These are phyloP conservation scores for Skeletonema grethae DNA, from an alignment of 108 stramenopile genomes.

Conservation along the genomic window DNA sequence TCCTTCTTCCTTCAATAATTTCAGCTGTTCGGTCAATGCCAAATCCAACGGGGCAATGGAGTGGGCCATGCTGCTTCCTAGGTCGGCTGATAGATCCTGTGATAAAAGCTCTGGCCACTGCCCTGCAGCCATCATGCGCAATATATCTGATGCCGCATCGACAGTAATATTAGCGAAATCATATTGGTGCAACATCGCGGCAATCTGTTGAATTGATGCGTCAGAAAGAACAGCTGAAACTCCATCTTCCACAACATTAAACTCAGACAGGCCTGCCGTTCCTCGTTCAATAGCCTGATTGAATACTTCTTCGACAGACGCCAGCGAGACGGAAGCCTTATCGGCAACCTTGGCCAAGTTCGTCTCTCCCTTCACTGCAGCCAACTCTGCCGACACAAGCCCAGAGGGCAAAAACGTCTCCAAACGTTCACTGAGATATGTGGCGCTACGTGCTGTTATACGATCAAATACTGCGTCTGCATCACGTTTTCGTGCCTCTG, in stretches of 20 bases:
- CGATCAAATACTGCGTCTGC: constrained; percentile 70
- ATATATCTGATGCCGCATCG: constrained; percentile 60
- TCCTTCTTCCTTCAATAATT: constrained; percentile 82
- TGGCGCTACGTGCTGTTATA: constrained; percentile 62
- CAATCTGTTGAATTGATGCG: constrained; percentile 68
- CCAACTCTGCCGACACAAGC: constrained; percentile 64
- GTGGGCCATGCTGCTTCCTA: constrained; percentile 72
- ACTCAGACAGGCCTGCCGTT: constrained; percentile 40
- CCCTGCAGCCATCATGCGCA: constrained; percentile 75
- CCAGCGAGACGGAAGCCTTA: constrained; percentile 67
- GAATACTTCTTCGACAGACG: constrained; percentile 65
- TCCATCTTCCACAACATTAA: constrained; percentile 47
- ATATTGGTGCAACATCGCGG: constrained; percentile 72
- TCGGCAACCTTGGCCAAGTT: constrained; percentile 73
- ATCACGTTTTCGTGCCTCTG: constrained; percentile 72
- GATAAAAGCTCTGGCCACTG: constrained; percentile 86
- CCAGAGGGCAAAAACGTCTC: constrained; percentile 66
- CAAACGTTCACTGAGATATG: constrained; percentile 63
- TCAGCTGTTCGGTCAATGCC: constrained; percentile 67
- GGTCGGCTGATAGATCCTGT: constrained; percentile 65
- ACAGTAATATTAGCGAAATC: constrained; percentile 68
- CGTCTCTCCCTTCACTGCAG: constrained; percentile 83
- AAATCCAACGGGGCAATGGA: constrained; percentile 67
- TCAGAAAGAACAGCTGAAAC: constrained; percentile 40
- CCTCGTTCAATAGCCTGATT: constrained; percentile 50